Evolutionary conservation across 257 asterid species (phyloP), one percentile per base, ranked within the genome.

Genomic region (Solanum medicagineum): DNA sequence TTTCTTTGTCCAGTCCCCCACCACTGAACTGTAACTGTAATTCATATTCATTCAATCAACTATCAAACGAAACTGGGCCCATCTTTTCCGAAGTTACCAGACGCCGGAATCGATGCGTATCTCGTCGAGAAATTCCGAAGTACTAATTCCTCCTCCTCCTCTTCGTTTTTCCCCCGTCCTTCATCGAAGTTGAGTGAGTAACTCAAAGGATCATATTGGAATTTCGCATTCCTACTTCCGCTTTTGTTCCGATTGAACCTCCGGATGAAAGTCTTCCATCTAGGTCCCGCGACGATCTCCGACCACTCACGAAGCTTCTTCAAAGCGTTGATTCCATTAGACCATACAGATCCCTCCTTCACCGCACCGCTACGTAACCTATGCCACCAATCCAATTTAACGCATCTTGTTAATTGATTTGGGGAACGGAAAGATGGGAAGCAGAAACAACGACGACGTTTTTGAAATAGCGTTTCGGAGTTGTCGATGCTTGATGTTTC

Each of bases 181-280:
- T 93, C 93, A 81, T 95, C 98, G 89, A 95, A 95, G 49, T 95
- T 95, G 92, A 93, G 86, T 22, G 97, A 89, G 90, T 93, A 95
- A 87, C 97, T 92, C 90, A 95, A 47, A 8, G 98, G 86, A 57
- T 95, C 98, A 89, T 95, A 95, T 40, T 91, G 94, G 85, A 88
- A 86, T 86, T 94, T 93, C 90, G 75, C 85, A 80, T 49, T 73
- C 49, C 77, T 81, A 14, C 16, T 65, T 26, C 85, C 86, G 89
- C 92, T 91, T 71, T 92, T 90, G 74, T n/a, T 89, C 89, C 98
- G 92, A 83, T 90, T 94, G 90, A 94, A 94, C 80, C 97, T 92
- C 7, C 98, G 91, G 65, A 93, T 93, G 85, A 94, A 94, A 66
- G 97, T 94, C 89, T 94, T 94, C 97, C 98, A 94, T 80, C 93